These are phyloP conservation scores for Dentipellis fragilis DNA, from an alignment of 768 basidiomycete species.

Conservation along the genomic window DNA sequence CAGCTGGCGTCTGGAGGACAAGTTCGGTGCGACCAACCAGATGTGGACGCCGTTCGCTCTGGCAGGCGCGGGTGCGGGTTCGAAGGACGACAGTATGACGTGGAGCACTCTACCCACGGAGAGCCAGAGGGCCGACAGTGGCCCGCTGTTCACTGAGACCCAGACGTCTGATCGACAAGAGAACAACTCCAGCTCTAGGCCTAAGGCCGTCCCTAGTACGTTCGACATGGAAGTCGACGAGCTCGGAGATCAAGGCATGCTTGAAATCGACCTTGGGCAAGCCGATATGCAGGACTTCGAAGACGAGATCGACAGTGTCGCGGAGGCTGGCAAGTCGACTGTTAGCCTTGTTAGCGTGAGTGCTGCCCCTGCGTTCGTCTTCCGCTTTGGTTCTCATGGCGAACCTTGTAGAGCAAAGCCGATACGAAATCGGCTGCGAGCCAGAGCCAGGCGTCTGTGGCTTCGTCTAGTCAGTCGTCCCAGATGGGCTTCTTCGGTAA, in stretches of 20 bases:
- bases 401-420: background rate
- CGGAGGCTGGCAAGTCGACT: conserved; percentile 28
- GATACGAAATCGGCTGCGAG: conserved; percentile 24
- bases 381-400: background rate
- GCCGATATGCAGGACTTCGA: conserved; percentile 28
- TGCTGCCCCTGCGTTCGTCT: background rate
- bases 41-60: conserved; percentile 54
- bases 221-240: conserved; percentile 10
- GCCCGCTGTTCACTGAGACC: conserved; percentile 1
- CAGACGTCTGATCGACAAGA: background rate
- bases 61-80: conserved; percentile 17
- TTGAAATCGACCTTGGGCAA: conserved; percentile 17
- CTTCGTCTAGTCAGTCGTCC: conserved; percentile 26
- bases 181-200: background rate
- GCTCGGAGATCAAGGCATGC: conserved; percentile 6
- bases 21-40: conserved; percentile 38
- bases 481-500: conserved; percentile 55
- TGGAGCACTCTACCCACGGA: conserved; percentile 65
- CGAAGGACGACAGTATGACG: conserved; percentile 61
- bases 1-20: conserved; percentile 70
- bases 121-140: conserved; percentile 30
- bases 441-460: conserved; percentile 47
- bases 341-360: conserved; percentile 34
- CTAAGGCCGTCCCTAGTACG: background rate
- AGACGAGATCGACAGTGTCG: conserved; percentile 23